A percentile compares a stretch with the other conserved stretches of the same genome.
These are phyloP conservation scores for Podospora fimiseda DNA, from an alignment of 495 filamentous ascomycete genomes.

Conservation along the genomic window DNA sequence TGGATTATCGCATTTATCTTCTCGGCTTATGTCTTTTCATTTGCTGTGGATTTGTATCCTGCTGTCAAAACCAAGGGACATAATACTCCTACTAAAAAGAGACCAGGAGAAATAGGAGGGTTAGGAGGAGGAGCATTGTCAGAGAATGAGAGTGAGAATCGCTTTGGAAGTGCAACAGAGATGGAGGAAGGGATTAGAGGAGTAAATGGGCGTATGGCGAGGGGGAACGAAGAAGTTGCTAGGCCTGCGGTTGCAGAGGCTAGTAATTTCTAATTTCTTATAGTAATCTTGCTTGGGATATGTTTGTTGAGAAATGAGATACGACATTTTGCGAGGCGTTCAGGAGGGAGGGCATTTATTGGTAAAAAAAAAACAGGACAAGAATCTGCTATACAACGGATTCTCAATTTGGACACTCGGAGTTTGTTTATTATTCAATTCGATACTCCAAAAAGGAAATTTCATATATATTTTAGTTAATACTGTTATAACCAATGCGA, in stretches of 20 bases:
- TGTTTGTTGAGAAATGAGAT: too few species aligned
- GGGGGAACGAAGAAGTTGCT: not conserved
- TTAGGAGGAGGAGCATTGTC: not conserved
- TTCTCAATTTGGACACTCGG: too few species aligned
- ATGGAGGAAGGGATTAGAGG: slow-evolving; percentile 7
- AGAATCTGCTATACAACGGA: too few species aligned
- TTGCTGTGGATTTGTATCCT: slow-evolving; percentile 80
- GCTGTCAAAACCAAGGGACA: slow-evolving; percentile 56
- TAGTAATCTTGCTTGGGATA: not conserved
- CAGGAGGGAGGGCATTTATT: too few species aligned
- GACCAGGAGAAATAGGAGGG: not conserved
- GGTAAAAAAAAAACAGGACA: too few species aligned
- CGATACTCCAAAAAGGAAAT: too few species aligned
- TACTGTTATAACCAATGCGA: too few species aligned
- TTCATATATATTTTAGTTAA: too few species aligned
- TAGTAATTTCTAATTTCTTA: slow-evolving; percentile 8
- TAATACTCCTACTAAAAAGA: not conserved
- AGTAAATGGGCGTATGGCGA: too few species aligned
- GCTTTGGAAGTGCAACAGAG: not conserved
- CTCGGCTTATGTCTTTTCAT: slow-evolving; percentile 82
- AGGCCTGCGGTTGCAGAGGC: not conserved
- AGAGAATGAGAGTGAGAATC: not conserved
- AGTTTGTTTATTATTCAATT: too few species aligned
- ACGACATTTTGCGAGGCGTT: too few species aligned
- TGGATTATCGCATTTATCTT: slow-evolving; percentile 89